These are phyloP conservation scores for Hymenoscyphus fraxineus DNA, from an alignment of 2,329 filamentous ascomycete genomes.

Conservation along the genomic window DNA sequence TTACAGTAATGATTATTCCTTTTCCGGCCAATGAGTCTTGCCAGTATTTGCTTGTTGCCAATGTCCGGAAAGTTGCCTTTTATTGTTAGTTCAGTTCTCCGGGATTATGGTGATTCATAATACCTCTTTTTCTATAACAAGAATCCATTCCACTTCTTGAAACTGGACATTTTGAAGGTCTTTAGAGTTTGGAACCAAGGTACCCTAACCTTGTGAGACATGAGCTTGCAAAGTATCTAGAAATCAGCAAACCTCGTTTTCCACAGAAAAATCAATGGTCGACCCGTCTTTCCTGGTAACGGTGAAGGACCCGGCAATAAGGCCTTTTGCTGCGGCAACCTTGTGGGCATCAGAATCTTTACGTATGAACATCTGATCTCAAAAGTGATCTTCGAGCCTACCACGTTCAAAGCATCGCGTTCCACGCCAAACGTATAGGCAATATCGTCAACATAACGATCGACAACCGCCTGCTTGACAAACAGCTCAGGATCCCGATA, in stretches of 20 bases:
- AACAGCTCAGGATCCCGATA: slow-evolving; percentile 75
- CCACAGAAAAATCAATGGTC: slow-evolving; percentile 37
- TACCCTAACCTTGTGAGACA: slow-evolving; percentile 44
- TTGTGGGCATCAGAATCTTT: slow-evolving; percentile 34
- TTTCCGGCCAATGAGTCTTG: slow-evolving; percentile 43
- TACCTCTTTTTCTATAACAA: slow-evolving; percentile 79
- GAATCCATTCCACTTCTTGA: slow-evolving; percentile 54
- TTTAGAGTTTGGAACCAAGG: slow-evolving; percentile 54
- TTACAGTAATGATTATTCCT: slow-evolving; percentile 68
- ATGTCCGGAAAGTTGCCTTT: slow-evolving; percentile 70
- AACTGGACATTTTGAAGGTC: slow-evolving; percentile 50
- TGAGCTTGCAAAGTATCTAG: slow-evolving; percentile 5
- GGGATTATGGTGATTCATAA: slow-evolving; percentile 11
- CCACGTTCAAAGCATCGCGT: slow-evolving; percentile 66
- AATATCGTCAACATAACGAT: slow-evolving; percentile 70
- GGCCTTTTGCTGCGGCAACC: slow-evolving; percentile 71
- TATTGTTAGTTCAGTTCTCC: slow-evolving; percentile 22
- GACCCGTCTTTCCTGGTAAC: slow-evolving; percentile 46
- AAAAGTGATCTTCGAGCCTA: slow-evolving; percentile 37
- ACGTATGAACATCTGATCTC: not conserved
- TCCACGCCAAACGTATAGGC: slow-evolving; percentile 64
- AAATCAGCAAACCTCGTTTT: slow-evolving; percentile 37
- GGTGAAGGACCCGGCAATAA: slow-evolving; percentile 57
- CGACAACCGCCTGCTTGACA: slow-evolving; percentile 62
- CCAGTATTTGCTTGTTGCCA: slow-evolving; percentile 57